Percentiles rank a stretch among this genome's conserved stretches.
phyloP scores from a whole-genome alignment of 139 green algal genomes.

The Zygnema cylindricum region DNA sequence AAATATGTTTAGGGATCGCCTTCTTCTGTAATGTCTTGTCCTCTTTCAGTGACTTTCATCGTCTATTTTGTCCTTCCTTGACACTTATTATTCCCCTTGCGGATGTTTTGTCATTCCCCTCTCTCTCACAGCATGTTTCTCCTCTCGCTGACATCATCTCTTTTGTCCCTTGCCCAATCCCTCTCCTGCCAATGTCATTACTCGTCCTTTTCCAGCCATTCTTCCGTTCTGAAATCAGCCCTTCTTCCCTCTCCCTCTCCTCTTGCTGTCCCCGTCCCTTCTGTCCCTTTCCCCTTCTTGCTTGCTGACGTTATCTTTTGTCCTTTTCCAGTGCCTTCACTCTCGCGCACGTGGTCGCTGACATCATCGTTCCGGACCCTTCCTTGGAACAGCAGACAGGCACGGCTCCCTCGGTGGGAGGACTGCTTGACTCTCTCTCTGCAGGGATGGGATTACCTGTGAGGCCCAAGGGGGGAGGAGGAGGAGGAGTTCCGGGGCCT shows the following conservation, averaged over 20 bases:
- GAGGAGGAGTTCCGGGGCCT: neutral
- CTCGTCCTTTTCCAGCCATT: conserved; percentile 13
- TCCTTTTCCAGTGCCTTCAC: neutral
- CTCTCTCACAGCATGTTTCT: neutral
- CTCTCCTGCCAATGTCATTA: neutral
- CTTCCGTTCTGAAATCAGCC: neutral
- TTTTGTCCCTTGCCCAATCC: conserved; percentile 1
- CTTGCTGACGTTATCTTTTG: no score
- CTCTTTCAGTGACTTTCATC: no score
- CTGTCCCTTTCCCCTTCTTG: no score
- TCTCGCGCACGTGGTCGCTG: neutral
- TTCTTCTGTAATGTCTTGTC: no score
- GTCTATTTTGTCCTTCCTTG: no score
- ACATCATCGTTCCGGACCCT: neutral
- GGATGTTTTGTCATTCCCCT: no score
- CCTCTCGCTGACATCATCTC: neutral
- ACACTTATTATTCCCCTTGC: no score
- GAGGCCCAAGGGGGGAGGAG: neutral
- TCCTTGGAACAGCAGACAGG: neutral
- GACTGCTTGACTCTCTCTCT: conserved; percentile 13
- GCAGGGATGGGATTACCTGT: neutral
- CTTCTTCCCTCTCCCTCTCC: neutral
- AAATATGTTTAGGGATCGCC: no score
- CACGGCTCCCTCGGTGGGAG: neutral
- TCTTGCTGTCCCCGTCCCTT: neutral